Evolutionary conservation across 306 rosid species (phyloP).

Genomic region (Erythrophleum fordii): DNA sequence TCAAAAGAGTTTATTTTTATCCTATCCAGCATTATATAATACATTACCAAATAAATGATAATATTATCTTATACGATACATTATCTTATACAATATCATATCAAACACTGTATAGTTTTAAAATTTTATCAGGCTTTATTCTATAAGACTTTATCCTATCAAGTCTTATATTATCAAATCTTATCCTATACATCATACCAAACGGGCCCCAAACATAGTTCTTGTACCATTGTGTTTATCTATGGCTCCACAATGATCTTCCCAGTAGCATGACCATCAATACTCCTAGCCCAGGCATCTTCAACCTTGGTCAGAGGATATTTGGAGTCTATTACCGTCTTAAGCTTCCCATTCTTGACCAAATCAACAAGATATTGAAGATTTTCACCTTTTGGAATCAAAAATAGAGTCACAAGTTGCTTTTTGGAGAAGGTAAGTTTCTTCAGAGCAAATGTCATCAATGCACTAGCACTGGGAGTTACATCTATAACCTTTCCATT

Average conservation of each 20-base stretch:
- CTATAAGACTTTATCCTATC: no score
- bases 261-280: conserved; percentile 89
- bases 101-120: no score
- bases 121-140: no score
- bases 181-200: no score
- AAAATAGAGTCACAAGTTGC: conserved; percentile 62
- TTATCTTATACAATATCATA: no score
- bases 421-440: conserved; percentile 74
- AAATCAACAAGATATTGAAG: conserved; percentile 65
- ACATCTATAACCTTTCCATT: conserved; percentile 74
- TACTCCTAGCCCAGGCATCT: conserved; percentile 76
- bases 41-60: no score
- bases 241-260: conserved; percentile 72
- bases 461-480: conserved; percentile 46
- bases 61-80: no score
- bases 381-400: conserved; percentile 50
- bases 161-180: no score
- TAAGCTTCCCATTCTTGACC: conserved; percentile 76
- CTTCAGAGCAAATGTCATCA: conserved; percentile 51
- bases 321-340: conserved; percentile 67
- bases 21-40: no score
- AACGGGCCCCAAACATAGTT: neutral
- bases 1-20: no score
- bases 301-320: conserved; percentile 62
- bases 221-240: neutral